Conservation (phyloP, 2,329 filamentous ascomycete genomes). For the Arthroderma sp. region DNA sequence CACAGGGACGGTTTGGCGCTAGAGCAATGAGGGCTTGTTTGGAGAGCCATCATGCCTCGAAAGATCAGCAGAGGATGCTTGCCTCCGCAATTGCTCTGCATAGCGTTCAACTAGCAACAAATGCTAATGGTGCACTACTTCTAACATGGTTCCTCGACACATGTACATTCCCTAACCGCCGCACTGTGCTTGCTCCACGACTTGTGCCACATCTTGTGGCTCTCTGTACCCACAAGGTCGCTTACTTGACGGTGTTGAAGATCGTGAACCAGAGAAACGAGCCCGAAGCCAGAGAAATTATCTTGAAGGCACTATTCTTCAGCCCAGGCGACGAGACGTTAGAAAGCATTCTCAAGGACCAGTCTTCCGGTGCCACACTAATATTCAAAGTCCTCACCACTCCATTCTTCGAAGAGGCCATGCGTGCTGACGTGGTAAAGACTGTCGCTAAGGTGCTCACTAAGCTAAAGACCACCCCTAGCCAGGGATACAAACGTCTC, state of each 20-base stretch:
- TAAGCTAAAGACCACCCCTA: constrained; percentile 82
- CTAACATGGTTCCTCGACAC: constrained; percentile 98
- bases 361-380: constrained; percentile 80
- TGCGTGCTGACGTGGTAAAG: constrained; percentile 76
- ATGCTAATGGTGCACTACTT: constrained; percentile 84
- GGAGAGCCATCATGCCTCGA: constrained; percentile 88
- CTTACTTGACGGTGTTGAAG: constrained; percentile 91
- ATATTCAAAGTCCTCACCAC: constrained; percentile 99
- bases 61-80: constrained; percentile 89
- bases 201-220: constrained; percentile 88
- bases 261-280: constrained; percentile 97
- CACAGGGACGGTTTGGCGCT: constrained; percentile 86
- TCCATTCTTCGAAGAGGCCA: constrained; percentile 88
- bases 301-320: constrained; percentile 86
- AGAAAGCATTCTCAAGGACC: constrained; percentile 82
- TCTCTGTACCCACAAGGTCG: constrained; percentile 96
- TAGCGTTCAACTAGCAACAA: constrained; percentile 90
- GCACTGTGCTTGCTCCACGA: constrained; percentile 81
- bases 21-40: constrained; percentile 93
- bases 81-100: constrained; percentile 91
- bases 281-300: constrained; percentile 76
- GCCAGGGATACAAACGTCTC: constrained; percentile 91
- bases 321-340: constrained; percentile 73
- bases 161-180: constrained; percentile 84
- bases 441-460: constrained; percentile 82